Evolutionary conservation across 306 rosid species (phyloP), one percentile per base, ranked within the genome.

Genomic region (Castanea mollissima): DNA sequence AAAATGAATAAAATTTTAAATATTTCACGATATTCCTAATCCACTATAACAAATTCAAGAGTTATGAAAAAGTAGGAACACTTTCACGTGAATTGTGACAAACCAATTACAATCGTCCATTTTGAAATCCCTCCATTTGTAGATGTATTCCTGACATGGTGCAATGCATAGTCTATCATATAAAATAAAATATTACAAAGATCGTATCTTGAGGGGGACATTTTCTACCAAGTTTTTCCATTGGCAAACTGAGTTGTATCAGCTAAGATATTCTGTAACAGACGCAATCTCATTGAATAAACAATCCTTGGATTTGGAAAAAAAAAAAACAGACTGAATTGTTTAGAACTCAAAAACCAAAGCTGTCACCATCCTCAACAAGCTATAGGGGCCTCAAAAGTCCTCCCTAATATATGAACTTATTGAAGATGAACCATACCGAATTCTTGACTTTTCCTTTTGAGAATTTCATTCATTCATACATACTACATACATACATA

Each of bases 11-110:
- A 41, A 41, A 41, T 41, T 41, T 41, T 7, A 41, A 41, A 41
- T 41, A 41, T 41, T 38, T 41, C 46, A 8, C 2, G 12, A 41
- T 38, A 38, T 38, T 41, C 46, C 46, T 8, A 41, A 41, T 41
- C 46, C 12, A 41, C 46, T 2, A 8, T 41, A 7, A 41, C 46
- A 41, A 38, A 41, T 41, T 41, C 46, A 41, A 19, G 10, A 71
- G 59, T 69, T 46, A 71, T 20, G 38, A 25, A 60, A 72, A 71
- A 46, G 21, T 25, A 41, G 9, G 35, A 59, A 76, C 60, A 69
- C 34, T 58, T 68, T 83, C 90, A 91, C 91, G 91, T 89, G 90
- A 89, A 79, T 83, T 76, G 70, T 74, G 85, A 84, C 81, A 79
- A 86, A 79, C 80, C 83, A 81, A 74, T 52, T 57, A 70, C 74